Conservation (phyloP, 2,329 filamentous ascomycete species). For the Onygenales sp. region DNA sequence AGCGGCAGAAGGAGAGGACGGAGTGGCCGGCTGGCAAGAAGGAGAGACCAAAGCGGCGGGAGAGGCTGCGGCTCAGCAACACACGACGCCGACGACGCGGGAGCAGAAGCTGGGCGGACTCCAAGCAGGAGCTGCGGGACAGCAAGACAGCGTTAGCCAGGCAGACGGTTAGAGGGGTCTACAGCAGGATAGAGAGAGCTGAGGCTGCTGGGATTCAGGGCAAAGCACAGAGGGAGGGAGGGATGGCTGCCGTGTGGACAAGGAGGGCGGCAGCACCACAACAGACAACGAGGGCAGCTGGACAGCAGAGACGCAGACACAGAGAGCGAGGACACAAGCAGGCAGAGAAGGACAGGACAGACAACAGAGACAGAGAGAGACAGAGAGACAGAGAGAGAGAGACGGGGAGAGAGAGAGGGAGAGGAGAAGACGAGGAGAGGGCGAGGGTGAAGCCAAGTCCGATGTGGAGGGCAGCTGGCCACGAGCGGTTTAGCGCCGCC, state of each 20-base stretch:
- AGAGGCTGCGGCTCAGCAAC: background rate
- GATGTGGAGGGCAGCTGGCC: too few species aligned
- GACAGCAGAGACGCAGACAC: constrained; percentile 1
- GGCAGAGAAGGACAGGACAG: background rate
- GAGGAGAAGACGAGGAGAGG: background rate
- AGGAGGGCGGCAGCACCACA: background rate
- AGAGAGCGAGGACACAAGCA: background rate
- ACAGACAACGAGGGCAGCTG: background rate
- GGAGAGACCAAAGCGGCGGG: background rate
- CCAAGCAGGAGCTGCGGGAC: too few species aligned
- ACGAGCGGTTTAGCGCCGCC: too few species aligned
- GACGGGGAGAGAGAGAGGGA: background rate
- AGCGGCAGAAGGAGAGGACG: constrained; percentile 1
- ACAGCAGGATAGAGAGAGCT: background rate
- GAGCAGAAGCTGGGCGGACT: too few species aligned
- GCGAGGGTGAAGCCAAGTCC: background rate
- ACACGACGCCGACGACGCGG: background rate
- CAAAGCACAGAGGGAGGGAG: background rate
- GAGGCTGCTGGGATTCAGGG: too few species aligned
- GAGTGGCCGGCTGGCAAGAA: background rate
- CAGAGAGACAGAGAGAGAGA: background rate
- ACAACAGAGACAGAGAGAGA: background rate
- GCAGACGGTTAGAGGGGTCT: background rate
- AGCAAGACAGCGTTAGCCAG: too few species aligned
- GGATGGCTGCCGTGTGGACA: background rate